Evolutionary conservation across 2,329 filamentous ascomycete species (phyloP).

Genomic region (Alternaria rosae): DNA sequence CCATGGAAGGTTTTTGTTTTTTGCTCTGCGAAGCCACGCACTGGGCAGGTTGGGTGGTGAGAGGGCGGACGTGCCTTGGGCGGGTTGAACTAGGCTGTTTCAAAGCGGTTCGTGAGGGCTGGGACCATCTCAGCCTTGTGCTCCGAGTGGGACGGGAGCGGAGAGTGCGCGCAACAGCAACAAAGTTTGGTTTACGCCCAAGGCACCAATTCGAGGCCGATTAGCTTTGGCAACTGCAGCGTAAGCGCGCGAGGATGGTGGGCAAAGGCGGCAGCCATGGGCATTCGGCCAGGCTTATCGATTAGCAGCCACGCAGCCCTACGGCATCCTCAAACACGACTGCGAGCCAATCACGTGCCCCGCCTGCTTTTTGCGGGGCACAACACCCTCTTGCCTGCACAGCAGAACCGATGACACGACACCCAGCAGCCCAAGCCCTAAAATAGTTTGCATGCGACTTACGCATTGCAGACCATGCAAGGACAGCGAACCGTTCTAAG

Average conservation of each 20-base stretch:
- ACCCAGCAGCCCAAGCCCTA: conserved; percentile 3
- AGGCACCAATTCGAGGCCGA: not conserved
- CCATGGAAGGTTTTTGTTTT: conserved; percentile 11
- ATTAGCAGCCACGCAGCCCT: conserved; percentile 1
- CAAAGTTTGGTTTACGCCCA: not conserved
- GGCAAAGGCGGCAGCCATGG: not conserved
- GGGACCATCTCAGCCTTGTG: conserved; percentile 9
- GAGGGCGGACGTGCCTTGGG: conserved; percentile 2
- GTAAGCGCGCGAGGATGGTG: not conserved
- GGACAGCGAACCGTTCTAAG: conserved; percentile 27
- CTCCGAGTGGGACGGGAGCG: conserved; percentile 5
- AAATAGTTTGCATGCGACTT: conserved; percentile 13
- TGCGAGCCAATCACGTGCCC: not conserved
- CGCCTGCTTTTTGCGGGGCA: conserved; percentile 23
- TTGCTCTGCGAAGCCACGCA: not conserved
- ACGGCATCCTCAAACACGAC: not conserved
- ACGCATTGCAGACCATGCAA: conserved; percentile 6
- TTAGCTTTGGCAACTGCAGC: not conserved
- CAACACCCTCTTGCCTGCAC: conserved; percentile 17
- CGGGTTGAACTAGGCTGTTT: conserved; percentile 21
- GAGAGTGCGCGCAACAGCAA: not conserved
- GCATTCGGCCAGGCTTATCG: not conserved
- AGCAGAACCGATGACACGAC: conserved; percentile 17
- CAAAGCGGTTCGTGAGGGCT: conserved; percentile 17
- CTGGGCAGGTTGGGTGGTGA: conserved; percentile 6